Evolutionary conservation across 2,329 filamentous ascomycete genomes (phyloP).

Genomic region (Leptographium flavum): DNA sequence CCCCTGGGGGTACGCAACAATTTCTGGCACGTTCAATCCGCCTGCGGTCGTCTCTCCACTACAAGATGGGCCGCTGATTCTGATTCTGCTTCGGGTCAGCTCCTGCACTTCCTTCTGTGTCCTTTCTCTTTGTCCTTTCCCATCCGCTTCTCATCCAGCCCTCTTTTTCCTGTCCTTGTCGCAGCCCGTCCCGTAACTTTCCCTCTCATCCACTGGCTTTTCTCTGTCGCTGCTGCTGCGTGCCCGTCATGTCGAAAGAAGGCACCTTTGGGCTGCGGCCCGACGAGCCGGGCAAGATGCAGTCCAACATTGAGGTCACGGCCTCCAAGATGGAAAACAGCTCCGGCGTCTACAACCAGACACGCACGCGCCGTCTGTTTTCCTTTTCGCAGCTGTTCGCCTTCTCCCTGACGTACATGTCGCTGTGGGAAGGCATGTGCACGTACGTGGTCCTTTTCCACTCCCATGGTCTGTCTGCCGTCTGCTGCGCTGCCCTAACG

Average conservation of each 20-base stretch:
- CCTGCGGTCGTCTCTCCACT: no score
- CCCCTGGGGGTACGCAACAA: no score
- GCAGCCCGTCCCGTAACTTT: neutral
- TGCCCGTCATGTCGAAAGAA: neutral
- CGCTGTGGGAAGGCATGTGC: conserved; percentile 6
- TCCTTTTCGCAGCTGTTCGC: conserved; percentile 8
- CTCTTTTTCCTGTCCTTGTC: neutral
- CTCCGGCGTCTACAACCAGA: conserved; percentile 5
- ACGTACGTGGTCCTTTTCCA: neutral
- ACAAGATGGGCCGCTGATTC: no score
- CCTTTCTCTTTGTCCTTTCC: neutral
- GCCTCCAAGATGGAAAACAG: neutral
- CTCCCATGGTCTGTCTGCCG: neutral
- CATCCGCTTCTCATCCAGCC: neutral
- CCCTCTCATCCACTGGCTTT: neutral
- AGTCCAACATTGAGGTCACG: neutral
- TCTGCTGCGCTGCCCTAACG: neutral
- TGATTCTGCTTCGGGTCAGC: neutral
- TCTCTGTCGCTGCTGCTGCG: no score
- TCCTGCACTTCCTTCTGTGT: neutral
- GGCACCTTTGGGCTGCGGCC: neutral
- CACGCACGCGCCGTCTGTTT: conserved; percentile 6
- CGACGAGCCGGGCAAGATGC: neutral
- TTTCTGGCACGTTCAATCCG: no score
- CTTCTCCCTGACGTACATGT: conserved; percentile 6